Evolutionary conservation across 2,329 filamentous ascomycete genomes (phyloP).

Genomic region (Microascus cirrosus): DNA sequence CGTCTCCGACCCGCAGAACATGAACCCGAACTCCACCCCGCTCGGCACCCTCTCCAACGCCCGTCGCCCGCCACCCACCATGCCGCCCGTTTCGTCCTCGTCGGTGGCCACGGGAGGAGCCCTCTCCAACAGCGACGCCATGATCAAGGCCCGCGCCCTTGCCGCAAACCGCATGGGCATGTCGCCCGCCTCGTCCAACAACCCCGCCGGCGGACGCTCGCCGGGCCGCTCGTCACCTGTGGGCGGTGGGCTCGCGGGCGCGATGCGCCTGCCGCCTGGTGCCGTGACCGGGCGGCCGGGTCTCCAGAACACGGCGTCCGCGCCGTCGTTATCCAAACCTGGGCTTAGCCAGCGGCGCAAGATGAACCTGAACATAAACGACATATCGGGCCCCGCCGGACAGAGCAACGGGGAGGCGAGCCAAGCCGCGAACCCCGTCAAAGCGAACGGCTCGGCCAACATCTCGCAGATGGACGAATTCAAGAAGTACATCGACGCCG

Average conservation of each 20-base stretch:
- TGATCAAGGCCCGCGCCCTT: slow-evolving; percentile 35
- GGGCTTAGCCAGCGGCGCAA: slow-evolving; percentile 57
- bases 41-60: slow-evolving; percentile 63
- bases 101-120: slow-evolving; percentile 19
- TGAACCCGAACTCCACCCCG: slow-evolving; percentile 77
- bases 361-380: slow-evolving; percentile 33
- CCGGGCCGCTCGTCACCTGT: slow-evolving; percentile 16
- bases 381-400: slow-evolving; percentile 8
- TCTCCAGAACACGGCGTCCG: slow-evolving; percentile 21
- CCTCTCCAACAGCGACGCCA: slow-evolving; percentile 27
- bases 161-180: slow-evolving; percentile 32
- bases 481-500: slow-evolving; percentile 77
- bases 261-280: slow-evolving; percentile 27
- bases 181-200: slow-evolving; percentile 17
- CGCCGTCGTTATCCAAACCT: slow-evolving; percentile 22
- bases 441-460: slow-evolving; percentile 23
- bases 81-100: slow-evolving; percentile 14
- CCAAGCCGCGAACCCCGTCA: neutral
- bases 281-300: neutral
- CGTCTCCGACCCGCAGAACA: slow-evolving; percentile 47
- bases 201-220: slow-evolving; percentile 17
- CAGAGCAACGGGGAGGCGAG: slow-evolving; percentile 6
- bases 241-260: slow-evolving; percentile 28
- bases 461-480: slow-evolving; percentile 47
- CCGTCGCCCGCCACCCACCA: slow-evolving; percentile 32